Evolutionary conservation across 768 basidiomycete genomes (phyloP), one percentile per base, ranked within the genome.

Genomic region (Phlegmacium glaucopus): DNA sequence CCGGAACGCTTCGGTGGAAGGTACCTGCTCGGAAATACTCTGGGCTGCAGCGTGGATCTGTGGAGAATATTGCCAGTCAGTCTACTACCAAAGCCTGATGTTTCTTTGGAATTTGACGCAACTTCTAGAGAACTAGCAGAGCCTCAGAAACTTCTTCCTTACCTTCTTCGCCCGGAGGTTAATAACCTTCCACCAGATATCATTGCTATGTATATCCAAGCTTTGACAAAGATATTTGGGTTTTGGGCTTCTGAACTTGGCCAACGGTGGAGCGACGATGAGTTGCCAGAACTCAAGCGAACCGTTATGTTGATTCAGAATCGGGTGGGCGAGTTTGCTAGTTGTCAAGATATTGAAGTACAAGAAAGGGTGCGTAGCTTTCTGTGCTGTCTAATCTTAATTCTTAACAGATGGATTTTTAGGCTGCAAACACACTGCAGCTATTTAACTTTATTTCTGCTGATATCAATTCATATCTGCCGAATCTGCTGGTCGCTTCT

Each of bases 1-100:
- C 42, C 70, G 76, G 45, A 83, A 82, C 60, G 82, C 83, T 3
- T 68, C 72, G 15, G 85, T 90, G 16, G 77, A 79, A 42, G 85
- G 81, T 1, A 84, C 82, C 60, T 94, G 90, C 57, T 79, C 84
- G 0, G 90, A 94, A 59, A 80, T 95, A 8, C 70, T 96, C 2
- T 92, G 90, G 80, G 96, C 94, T 0, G 94, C 94, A 9, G 92
- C 93, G 5, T 99, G 91, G 90, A 89, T 97, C 55, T 93, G 90
- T 52, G 95, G 94, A 15, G 96, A 99, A 67, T 91, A 92, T 63
- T 85, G 87, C 77, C 76, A 82, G 94, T 94, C 56, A 62, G 86
- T 72, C 46, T 43, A 17, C 26, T 34, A 34, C 32, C 32, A 34
- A 6, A 27, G 16, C 22, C 3, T 9, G 2, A 11, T 22, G 38